These are phyloP conservation scores for Fusarium udum DNA, from an alignment of 2,329 filamentous ascomycete genomes.

Conservation along the genomic window DNA sequence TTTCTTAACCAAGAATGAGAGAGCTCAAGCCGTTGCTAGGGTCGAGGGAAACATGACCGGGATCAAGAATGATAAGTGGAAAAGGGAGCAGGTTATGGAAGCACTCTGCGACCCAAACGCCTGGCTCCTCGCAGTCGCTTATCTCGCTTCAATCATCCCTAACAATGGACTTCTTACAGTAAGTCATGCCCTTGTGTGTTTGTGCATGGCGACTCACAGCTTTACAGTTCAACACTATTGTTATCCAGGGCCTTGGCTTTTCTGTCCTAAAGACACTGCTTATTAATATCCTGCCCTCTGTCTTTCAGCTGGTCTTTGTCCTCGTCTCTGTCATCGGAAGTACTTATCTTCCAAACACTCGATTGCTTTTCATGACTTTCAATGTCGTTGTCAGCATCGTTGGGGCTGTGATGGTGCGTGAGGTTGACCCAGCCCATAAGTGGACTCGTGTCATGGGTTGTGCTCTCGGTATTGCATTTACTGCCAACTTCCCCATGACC, in stretches of 20 bases:
- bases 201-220: not conserved
- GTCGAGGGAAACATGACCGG: conserved; percentile 4
- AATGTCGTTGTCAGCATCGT: not conserved
- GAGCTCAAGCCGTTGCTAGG: not conserved
- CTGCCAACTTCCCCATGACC: not conserved
- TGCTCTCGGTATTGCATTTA: not conserved
- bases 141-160: not conserved
- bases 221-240: not conserved
- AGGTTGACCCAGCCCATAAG: not conserved
- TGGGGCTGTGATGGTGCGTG: not conserved
- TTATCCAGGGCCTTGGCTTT: not conserved
- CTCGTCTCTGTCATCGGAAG: not conserved
- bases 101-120: not conserved
- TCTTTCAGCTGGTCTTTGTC: not conserved
- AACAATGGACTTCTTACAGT: not conserved
- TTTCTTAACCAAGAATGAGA: conserved; percentile 2
- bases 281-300: not conserved
- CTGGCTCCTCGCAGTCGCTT: not conserved
- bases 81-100: not conserved
- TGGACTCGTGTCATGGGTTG: not conserved
- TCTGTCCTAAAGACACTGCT: not conserved
- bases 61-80: not conserved
- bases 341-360: not conserved
- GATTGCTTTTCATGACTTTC: not conserved
- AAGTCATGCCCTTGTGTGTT: fast-evolving